A percentile compares a stretch with the other conserved stretches of the same genome.
Evolutionary conservation across 495 filamentous ascomycete genomes (phyloP).

Genomic region (Penicillium lividum): DNA sequence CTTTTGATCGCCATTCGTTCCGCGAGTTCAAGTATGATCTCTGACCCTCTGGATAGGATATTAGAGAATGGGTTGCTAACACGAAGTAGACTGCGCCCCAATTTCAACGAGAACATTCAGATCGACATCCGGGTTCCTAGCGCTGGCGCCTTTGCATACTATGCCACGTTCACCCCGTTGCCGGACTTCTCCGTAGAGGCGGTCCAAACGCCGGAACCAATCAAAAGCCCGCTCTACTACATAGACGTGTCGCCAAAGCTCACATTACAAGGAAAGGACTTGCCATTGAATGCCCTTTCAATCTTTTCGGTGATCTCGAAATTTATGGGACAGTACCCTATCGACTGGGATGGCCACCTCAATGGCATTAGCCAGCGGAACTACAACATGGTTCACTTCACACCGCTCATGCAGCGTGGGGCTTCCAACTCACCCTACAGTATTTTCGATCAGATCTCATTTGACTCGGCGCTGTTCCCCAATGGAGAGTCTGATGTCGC

Average conservation of each 20-base stretch:
- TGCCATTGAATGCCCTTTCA: constrained; percentile 84
- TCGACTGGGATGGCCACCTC: constrained; percentile 86
- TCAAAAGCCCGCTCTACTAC: constrained; percentile 75
- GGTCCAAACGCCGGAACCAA: constrained; percentile 52
- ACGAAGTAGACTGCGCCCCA: constrained; percentile 70
- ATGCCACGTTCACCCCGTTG: constrained; percentile 86
- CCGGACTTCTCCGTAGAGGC: constrained; percentile 69
- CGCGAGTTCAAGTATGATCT: constrained; percentile 74
- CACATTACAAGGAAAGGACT: constrained; percentile 61
- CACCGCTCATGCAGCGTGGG: constrained; percentile 86
- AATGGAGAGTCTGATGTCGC: constrained; percentile 83
- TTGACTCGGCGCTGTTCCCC: constrained; percentile 81
- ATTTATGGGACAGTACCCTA: constrained; percentile 91
- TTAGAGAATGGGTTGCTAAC: constrained; percentile 23
- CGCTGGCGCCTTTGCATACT: constrained; percentile 95
- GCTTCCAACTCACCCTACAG: constrained; percentile 96
- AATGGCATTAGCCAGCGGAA: constrained; percentile 81
- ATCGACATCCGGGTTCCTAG: constrained; percentile 81
- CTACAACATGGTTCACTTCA: constrained; percentile 99
- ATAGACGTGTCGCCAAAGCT: constrained; percentile 91
- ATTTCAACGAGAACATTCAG: constrained; percentile 88
- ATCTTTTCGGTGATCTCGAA: constrained; percentile 96
- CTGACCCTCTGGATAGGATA: background rate
- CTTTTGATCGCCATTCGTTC: constrained; percentile 76
- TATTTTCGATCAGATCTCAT: constrained; percentile 85